Conservation (phyloP, 2,329 filamentous ascomycete species). For the Whalleya microplaca region DNA sequence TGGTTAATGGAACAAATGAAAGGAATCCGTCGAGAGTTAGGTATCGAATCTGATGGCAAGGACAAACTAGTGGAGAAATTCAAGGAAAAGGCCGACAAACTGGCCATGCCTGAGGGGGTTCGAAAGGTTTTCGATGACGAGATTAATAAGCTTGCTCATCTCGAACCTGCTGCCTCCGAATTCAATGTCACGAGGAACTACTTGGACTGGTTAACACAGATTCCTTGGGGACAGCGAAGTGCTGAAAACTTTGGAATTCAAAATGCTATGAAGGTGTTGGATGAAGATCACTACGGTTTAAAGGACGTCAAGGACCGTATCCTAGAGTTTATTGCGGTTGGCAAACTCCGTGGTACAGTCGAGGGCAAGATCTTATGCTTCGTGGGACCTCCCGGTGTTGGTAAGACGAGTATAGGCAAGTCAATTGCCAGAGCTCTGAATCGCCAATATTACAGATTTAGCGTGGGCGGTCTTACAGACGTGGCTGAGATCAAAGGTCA, state of each 20-base stretch:
- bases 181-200: conserved; percentile 99
- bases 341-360: conserved; percentile 93
- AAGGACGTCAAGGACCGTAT: conserved; percentile 99
- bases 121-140: conserved; percentile 99
- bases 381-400: conserved; percentile 94
- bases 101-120: conserved; percentile 96
- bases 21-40: conserved; percentile 91
- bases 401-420: conserved; percentile 98
- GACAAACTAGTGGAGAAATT: conserved; percentile 98
- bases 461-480: conserved; percentile 93
- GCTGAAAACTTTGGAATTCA: conserved; percentile 96
- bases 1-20: conserved; percentile 99
- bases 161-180: conserved; percentile 94
- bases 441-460: conserved; percentile 97
- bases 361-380: conserved; percentile 99
- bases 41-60: conserved; percentile 96
- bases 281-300: conserved; percentile 95
- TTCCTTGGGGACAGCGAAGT: conserved; percentile 94
- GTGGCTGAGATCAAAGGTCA: conserved; percentile 99
- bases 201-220: conserved; percentile 97
- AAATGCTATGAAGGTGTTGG: conserved; percentile 85
- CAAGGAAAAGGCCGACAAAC: conserved; percentile 88
- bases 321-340: conserved; percentile 96
- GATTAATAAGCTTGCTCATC: conserved; percentile 92
- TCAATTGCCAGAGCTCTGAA: conserved; percentile 95